phyloP scores from a whole-genome alignment of 148 eudicot species.

The Rhododendron henanense region DNA sequence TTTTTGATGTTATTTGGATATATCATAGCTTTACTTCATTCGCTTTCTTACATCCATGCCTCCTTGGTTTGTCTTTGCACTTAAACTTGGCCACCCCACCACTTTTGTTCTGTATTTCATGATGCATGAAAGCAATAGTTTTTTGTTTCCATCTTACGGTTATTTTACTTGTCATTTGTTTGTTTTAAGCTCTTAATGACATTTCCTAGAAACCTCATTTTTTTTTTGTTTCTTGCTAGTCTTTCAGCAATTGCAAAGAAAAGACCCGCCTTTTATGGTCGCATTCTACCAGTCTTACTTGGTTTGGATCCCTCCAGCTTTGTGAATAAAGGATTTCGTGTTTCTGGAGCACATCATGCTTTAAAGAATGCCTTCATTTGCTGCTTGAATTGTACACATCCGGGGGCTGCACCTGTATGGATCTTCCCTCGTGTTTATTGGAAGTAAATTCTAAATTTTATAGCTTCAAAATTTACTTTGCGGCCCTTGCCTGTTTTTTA shows the following conservation, averaged over 20 bases:
- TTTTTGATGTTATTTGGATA: slow-evolving; percentile 1
- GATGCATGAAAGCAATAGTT: not conserved
- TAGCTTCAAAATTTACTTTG: not conserved
- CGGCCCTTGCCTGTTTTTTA: not conserved
- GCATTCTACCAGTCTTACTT: slow-evolving; percentile 88
- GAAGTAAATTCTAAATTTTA: not conserved
- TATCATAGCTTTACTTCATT: not conserved
- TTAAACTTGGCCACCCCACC: not conserved
- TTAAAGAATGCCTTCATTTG: slow-evolving; percentile 81
- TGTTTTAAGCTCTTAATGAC: not conserved
- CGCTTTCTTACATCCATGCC: not conserved
- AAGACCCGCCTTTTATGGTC: slow-evolving; percentile 96
- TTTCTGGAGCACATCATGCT: slow-evolving; percentile 71
- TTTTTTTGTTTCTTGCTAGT: slow-evolving; percentile 33
- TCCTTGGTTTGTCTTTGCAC: not conserved
- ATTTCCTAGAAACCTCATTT: slow-evolving; percentile 1
- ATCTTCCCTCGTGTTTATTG: not conserved
- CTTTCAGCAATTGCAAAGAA: slow-evolving; percentile 76
- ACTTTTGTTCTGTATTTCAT: not conserved
- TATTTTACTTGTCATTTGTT: not conserved
- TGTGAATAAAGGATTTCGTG: slow-evolving; percentile 51
- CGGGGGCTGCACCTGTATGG: slow-evolving; percentile 92
- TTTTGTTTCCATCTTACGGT: not conserved
- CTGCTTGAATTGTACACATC: slow-evolving; percentile 80
- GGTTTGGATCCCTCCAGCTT: slow-evolving; percentile 77